phyloP scores from a whole-genome alignment of 1,139 yeast species.

The Yamadazyma atlantica region DNA sequence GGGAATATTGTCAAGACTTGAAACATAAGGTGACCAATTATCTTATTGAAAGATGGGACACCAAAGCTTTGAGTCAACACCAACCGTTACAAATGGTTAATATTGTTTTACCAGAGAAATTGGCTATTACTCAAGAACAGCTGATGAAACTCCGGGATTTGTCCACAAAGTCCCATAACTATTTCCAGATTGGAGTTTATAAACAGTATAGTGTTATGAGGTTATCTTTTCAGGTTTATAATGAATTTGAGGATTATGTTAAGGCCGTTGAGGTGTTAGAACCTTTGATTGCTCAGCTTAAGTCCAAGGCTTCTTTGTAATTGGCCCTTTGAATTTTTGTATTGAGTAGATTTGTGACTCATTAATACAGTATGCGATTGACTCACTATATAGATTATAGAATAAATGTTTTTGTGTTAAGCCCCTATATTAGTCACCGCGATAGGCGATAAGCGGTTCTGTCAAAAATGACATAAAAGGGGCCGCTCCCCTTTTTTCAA shows the following conservation, averaged over 20 bases:
- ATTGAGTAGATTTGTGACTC: too few relatives aligned
- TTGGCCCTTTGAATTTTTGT: too few relatives aligned
- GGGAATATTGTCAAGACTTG: conserved; percentile 45
- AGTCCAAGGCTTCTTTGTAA: too few relatives aligned
- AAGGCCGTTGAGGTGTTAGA: conserved; percentile 37
- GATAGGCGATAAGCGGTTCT: too few relatives aligned
- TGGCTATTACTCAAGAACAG: conserved; percentile 10
- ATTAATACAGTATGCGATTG: too few relatives aligned
- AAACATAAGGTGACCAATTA: conserved; percentile 31
- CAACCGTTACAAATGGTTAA: conserved; percentile 25
- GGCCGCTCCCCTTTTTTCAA: too few relatives aligned
- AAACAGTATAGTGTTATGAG: conserved; percentile 47
- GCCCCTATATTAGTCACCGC: too few relatives aligned
- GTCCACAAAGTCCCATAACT: conserved; percentile 13
- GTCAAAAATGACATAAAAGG: too few relatives aligned
- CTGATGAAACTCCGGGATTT: conserved; percentile 2
- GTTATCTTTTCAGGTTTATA: conserved; percentile 60
- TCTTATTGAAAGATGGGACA: conserved; percentile 39
- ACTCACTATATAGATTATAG: too few relatives aligned
- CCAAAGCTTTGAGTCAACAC: conserved; percentile 30
- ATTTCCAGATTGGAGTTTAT: conserved; percentile 45
- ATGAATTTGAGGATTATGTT: conserved; percentile 54
- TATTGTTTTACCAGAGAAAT: conserved; percentile 39
- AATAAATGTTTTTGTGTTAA: too few relatives aligned
- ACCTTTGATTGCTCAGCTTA: background rate